phyloP scores from a whole-genome alignment of 2,329 filamentous ascomycete species.

The Cucurbitaria berberidis region DNA sequence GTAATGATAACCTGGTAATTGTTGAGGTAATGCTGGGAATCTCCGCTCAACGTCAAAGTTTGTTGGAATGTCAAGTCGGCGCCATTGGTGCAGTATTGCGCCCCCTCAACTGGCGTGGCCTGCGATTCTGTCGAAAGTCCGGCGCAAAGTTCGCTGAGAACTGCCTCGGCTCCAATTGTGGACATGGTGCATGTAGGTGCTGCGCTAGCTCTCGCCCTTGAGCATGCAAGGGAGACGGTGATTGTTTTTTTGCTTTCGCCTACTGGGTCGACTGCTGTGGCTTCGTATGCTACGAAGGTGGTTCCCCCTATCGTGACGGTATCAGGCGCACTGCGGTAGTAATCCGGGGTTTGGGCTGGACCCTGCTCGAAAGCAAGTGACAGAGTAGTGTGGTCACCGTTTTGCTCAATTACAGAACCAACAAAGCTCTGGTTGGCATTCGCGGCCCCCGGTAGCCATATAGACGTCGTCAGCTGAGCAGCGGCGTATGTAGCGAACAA shows the following conservation, averaged over 20 bases:
- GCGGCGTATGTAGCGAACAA: constrained; percentile 28
- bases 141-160: constrained; percentile 15
- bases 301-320: constrained; percentile 25
- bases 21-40: constrained; percentile 16
- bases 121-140: constrained; percentile 1
- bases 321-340: constrained; percentile 5
- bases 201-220: constrained; percentile 13
- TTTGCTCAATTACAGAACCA: constrained; percentile 29
- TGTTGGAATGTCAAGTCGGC: constrained; percentile 3
- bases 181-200: constrained; percentile 22
- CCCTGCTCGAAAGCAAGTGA: constrained; percentile 10
- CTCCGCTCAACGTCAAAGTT: constrained; percentile 17
- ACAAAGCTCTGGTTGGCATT: constrained; percentile 18
- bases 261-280: constrained; percentile 6
- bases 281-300: constrained; percentile 23
- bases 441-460: constrained; percentile 31
- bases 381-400: constrained; percentile 29
- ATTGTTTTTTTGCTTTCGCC: constrained; percentile 5
- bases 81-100: constrained; percentile 12
- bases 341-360: constrained; percentile 6
- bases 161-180: constrained; percentile 11
- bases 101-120: constrained; percentile 2
- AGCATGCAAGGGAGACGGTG: constrained; percentile 21
- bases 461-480: constrained; percentile 37
- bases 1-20: constrained; percentile 35